Evolutionary conservation across 768 basidiomycete species (phyloP).

Genomic region (Guyanaporus albipodus): DNA sequence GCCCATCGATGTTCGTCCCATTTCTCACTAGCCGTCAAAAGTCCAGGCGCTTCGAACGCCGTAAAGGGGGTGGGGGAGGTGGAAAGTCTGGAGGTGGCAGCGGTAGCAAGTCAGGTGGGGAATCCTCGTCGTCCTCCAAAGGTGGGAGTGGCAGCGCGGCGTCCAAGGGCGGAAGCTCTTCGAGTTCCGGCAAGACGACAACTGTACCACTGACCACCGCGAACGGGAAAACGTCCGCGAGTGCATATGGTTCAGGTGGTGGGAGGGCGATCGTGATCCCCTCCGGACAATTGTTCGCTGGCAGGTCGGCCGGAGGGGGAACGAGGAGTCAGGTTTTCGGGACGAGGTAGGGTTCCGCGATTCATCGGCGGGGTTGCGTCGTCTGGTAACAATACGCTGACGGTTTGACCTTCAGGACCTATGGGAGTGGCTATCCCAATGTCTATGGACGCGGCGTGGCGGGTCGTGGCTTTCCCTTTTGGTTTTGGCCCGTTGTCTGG

Average conservation of each 20-base stretch:
- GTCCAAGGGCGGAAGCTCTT: conserved; percentile 9
- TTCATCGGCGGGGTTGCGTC: not conserved
- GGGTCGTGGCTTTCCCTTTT: conserved; percentile 56
- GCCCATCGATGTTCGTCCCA: conserved; percentile 19
- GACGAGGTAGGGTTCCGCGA: conserved; percentile 32
- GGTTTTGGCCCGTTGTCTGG: conserved; percentile 64
- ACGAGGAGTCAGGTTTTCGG: conserved; percentile 44
- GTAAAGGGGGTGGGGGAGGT: conserved; percentile 33
- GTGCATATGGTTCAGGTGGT: conserved; percentile 34
- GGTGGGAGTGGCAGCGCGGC: not conserved
- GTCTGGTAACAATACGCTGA: not conserved
- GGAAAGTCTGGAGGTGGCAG: conserved; percentile 21
- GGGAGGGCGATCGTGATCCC: conserved; percentile 36
- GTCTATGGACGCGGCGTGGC: conserved; percentile 40
- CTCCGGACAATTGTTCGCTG: conserved; percentile 42
- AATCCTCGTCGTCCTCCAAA: conserved; percentile 5
- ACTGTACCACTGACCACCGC: conserved; percentile 19
- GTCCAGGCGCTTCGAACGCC: conserved; percentile 15
- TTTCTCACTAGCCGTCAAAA: conserved; percentile 6
- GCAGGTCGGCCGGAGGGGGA: conserved; percentile 51
- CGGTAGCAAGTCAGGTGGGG: conserved; percentile 12
- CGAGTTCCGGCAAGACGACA: conserved; percentile 5
- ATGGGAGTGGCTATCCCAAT: conserved; percentile 66
- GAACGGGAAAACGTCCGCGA: conserved; percentile 25
- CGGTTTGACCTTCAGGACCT: conserved; percentile 34